Base-by-base conservation (phyloP, 2,329 filamentous ascomycete species). In the Pseudocercospora eumusae region DNA sequence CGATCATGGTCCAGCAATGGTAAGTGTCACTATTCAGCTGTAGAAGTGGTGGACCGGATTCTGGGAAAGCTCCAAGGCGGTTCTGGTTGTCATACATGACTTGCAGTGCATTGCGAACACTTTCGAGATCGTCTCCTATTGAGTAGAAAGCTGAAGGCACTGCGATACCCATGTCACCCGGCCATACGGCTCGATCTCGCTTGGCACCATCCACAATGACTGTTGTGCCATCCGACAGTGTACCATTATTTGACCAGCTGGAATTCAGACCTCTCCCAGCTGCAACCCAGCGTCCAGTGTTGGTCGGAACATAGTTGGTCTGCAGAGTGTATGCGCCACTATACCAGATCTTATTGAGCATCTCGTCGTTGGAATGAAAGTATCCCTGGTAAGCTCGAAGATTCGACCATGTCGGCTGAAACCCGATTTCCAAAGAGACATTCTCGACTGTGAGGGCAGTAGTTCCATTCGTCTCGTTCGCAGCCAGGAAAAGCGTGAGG, bases 261-360 rank as follows among this genome's bases (percentile, higher is more conserved):
- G 28, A 18, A 8, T 52, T 31, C 11, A 52, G 15, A 31, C 47
- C 47, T 28, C 25, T 15, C 2, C 47, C 47, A 20, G 52, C 33
- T 10, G 68, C n/a, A 27, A 71, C 58, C 64, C 63, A 73, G 18
- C 72, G 71, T 45, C 74, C 75, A 58, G 71, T 75, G 44, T 75
- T 69, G 18, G 65, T 69, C 0, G 75, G 75, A 1, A 74, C 74
- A 4, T 69, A 69, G 33, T 76, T 76, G 1, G 75, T 76, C 31
- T 78, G 76, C 11, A 76, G 57, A 0, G 76, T 78, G 60, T 77
- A 78, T 13, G 75, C 76, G n/a, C 76, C 83, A 44, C 78, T 80
- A 64, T 86, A 86, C 83, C 83, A 85, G 53, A 84, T 82, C 6
- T 78, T 76, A 69, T 86, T 85, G 56, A 87, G 76, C 10, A 83